Evolutionary conservation across 129 eudicot species (phyloP).

Genomic region (Lactuca saligna): DNA sequence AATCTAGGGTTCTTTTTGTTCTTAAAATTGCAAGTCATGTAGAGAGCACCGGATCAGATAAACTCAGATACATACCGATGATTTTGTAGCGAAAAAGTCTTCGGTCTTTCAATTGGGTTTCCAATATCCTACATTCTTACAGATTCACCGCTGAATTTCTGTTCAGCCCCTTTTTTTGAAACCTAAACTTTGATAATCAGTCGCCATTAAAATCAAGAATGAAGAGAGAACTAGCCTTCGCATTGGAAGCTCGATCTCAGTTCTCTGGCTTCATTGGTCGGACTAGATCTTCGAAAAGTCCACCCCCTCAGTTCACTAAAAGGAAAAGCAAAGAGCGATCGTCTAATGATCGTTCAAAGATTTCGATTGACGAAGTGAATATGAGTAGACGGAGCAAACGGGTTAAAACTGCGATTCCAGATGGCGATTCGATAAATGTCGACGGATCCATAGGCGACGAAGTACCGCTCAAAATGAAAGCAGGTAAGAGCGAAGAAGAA

Average conservation of each 20-base stretch:
- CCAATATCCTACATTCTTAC: constrained; percentile 15
- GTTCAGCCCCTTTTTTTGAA: constrained; percentile 4
- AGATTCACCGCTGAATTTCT: constrained; percentile 1
- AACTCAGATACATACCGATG: constrained; percentile 1
- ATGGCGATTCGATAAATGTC: constrained; percentile 25
- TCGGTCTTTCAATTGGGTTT: constrained; percentile 15
- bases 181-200: constrained; percentile 14
- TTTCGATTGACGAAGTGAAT: constrained; percentile 18
- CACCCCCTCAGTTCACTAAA: constrained; percentile 1
- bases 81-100: constrained; percentile 1
- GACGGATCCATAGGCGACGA: constrained; percentile 12
- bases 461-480: background rate
- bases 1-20: constrained; percentile 31
- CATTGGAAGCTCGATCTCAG: constrained; percentile 46
- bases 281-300: constrained; percentile 38
- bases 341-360: constrained; percentile 9
- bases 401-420: constrained; percentile 31
- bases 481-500: constrained; percentile 14
- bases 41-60: constrained; percentile 21
- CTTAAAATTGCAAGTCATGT: constrained; percentile 26
- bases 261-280: constrained; percentile 42
- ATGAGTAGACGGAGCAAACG: constrained; percentile 54
- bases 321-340: constrained; percentile 14
- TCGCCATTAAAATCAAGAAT: constrained; percentile 22
- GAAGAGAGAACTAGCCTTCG: constrained; percentile 59